Percentiles rank a stretch among this genome's conserved stretches.
These are phyloP conservation scores for Proliferodiscus dingleyae DNA, from an alignment of 2,329 filamentous ascomycete species.

Conservation along the genomic window DNA sequence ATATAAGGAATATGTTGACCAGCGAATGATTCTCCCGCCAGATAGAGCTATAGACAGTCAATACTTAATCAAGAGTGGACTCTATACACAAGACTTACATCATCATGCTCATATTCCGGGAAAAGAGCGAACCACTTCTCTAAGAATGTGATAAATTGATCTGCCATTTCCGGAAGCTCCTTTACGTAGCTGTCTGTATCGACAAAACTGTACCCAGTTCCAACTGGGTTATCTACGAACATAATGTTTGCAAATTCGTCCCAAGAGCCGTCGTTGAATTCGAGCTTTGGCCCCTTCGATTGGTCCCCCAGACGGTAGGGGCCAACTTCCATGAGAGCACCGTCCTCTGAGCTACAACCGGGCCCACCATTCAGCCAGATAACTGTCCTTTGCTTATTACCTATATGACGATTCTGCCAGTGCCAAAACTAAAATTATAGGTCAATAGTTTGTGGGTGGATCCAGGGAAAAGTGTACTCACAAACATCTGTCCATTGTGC, in stretches of 20 bases:
- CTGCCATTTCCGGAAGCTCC: constrained; percentile 83
- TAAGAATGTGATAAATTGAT: constrained; percentile 81
- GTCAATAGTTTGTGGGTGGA: not conserved
- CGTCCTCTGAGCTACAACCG: constrained; percentile 96
- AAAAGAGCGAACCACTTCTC: constrained; percentile 90
- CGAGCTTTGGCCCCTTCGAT: constrained; percentile 48
- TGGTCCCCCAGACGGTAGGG: constrained; percentile 82
- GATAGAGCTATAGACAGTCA: constrained; percentile 63
- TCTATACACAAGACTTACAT: constrained; percentile 57
- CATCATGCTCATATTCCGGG: constrained; percentile 84
- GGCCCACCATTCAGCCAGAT: constrained; percentile 97
- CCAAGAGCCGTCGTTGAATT: constrained; percentile 92
- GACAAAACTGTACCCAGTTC: constrained; percentile 93
- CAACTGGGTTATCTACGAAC: constrained; percentile 96
- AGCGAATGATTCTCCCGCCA: constrained; percentile 94
- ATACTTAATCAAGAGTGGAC: constrained; percentile 5
- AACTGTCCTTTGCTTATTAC: constrained; percentile 82
- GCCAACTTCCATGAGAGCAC: constrained; percentile 78
- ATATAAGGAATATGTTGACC: constrained; percentile 98
- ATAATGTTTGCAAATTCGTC: constrained; percentile 95
- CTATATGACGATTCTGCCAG: constrained; percentile 92
- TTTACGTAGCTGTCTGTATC: constrained; percentile 82
- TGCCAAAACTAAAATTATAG: constrained; percentile 80
- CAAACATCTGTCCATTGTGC: constrained; percentile 67
- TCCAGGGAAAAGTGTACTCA: not conserved